Base-by-base conservation (phyloP, 306 rosid genomes). In the Lithocarpus polystachyus region DNA sequence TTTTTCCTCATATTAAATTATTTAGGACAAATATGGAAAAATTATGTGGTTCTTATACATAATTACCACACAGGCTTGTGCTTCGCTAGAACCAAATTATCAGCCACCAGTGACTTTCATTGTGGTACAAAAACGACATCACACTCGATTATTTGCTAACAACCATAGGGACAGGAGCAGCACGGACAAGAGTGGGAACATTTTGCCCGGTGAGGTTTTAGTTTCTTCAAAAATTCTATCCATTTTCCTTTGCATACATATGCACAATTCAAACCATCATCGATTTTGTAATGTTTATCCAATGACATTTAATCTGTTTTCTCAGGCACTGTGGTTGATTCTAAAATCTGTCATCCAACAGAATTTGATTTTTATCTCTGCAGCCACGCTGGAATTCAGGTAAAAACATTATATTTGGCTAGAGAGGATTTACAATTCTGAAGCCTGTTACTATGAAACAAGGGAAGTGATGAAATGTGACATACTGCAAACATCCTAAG, bases 361-460 rank as follows among this genome's bases (percentile, higher is more conserved):
- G 98, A 91, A 77, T 90, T 90, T 79, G 97, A 93, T 88, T 93
- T 93, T 79, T 93, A 93, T 85, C 98, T 93, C 73, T 93, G 98
- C 85, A 93, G 98, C 84, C 98, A 93, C 75, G 98, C 98, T 57
- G 97, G 98, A 69, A 89, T 93, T 68, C 94, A 93, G 97, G 98
- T 91, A 83, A 53, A 53, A 61, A 43, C 31, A 59, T 45, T 7
- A 26, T 28, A 12, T 52, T 69, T 68, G 51, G 72, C 37, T 33
- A 24, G 26, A 35, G 17, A 68, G 51, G 28, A 68, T 68, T 6
- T 35, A 35, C 13, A 33, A 68, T 68, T 68, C 26, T 12, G 17
- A 68, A 68, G 52, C 2, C 24, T 67, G 17, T 62, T 26, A n/a
- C 14, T 19, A 33, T 2, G 28, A 9, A 33, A 35, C 26, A 19